Evolutionary conservation across 495 filamentous ascomycete genomes (phyloP), one percentile per base, ranked within the genome.

Genomic region (Aspergillus mulundensis): DNA sequence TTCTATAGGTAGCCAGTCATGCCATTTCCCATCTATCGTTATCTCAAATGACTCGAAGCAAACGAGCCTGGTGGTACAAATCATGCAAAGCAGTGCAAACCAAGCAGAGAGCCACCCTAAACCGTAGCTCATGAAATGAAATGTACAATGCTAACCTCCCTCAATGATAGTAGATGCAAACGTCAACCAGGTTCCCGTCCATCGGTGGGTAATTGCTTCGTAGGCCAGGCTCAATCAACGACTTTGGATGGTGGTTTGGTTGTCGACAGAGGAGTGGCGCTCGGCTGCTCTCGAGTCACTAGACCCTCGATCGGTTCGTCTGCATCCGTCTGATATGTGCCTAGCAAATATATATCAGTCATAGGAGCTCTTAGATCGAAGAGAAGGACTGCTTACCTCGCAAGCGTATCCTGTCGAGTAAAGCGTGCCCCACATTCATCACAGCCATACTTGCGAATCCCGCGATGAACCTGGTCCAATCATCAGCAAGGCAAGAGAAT

Each of bases 401-500:
- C 74, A 36, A 95, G 76, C 7, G 90, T 95, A 66, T 95, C 90
- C 66, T 90, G 89, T 42, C 90, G 78, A 36, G 88, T 87, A 77
- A 94, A 95, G 40, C 77, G 75, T 48, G 82, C 78, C n/a, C 80
- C 77, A 68, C 90, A 95, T 50, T 85, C 80, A 34, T 83, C 78
- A 65, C 90, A 95, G 53, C 73, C 71, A 68, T 84, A 86, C 58
- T 86, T 85, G 60, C 85, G 83, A 52, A 86, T 77, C 65, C 88
- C 89, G 65, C 85, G 77, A 70, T 95, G 90, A 42, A 93, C 74
- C 79, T 82, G 50, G 20, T 56, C 7, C 19, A 28, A 11, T 48
- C 16, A 36, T 70, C 46, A 71, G 62, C 20, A 52, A 39, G 19
- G 38, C 7, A 3, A 18, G 18, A 40, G 14, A 50, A 16, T 36